Percentiles rank a stretch among this genome's conserved stretches.
Conservation (phyloP, 139 green algal genomes). For the Mesotaenium endlicherianum region DNA sequence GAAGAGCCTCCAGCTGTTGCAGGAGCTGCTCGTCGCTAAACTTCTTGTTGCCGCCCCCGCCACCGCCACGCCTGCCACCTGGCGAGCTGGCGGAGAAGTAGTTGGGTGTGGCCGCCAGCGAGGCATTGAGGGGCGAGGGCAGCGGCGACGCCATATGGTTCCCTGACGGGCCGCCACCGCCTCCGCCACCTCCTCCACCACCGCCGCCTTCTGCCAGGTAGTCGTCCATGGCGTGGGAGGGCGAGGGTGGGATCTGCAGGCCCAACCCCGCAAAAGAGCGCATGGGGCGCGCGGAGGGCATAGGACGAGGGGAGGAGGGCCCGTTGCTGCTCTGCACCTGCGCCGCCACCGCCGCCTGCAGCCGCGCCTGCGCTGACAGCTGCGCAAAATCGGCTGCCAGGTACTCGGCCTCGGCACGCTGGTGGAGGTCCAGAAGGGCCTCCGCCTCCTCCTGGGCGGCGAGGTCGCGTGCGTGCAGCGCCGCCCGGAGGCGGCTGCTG, state of each 20-base stretch:
- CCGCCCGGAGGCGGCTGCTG: slow-evolving; percentile 21
- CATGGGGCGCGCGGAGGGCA: not conserved
- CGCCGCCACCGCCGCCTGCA: not conserved
- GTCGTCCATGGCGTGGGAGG: not conserved
- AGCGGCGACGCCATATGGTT: slow-evolving; percentile 6
- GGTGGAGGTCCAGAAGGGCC: not conserved
- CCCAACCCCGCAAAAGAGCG: not conserved
- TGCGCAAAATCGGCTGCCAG: not conserved
- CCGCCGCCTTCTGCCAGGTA: not conserved
- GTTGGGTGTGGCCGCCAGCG: not conserved
- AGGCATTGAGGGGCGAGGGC: not conserved
- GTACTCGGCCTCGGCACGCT: not conserved
- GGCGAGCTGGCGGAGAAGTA: too few relatives aligned
- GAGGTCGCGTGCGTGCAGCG: slow-evolving; percentile 23
- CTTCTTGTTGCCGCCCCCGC: too few relatives aligned
- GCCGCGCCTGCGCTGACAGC: not conserved
- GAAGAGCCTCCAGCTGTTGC: too few relatives aligned
- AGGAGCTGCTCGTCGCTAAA: too few relatives aligned
- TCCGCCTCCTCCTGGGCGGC: slow-evolving; percentile 23
- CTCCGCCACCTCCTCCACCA: not conserved
- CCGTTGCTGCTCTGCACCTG: not conserved
- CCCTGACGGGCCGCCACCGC: not conserved
- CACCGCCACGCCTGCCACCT: too few relatives aligned
- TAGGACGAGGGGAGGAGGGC: too few relatives aligned
- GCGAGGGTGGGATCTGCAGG: slow-evolving; percentile 23